These are phyloP conservation scores for Xylariomycetidae sp. DNA, from an alignment of 2,329 filamentous ascomycete genomes.

Conservation along the genomic window DNA sequence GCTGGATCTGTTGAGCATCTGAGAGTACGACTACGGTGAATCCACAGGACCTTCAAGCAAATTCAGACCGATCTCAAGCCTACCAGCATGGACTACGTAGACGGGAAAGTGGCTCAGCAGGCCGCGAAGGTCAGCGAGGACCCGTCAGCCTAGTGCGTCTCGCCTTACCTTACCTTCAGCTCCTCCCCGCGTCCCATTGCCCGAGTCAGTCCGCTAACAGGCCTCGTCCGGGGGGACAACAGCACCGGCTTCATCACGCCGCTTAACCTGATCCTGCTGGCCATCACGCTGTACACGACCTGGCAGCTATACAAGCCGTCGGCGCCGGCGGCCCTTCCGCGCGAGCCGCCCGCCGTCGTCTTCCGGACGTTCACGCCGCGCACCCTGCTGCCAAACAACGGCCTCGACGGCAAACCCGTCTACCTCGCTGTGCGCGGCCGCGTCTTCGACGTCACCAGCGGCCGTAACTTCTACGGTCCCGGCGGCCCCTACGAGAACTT, in stretches of 20 bases:
- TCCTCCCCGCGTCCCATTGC: too few relatives aligned
- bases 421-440: conserved; percentile 87
- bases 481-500: conserved; percentile 96
- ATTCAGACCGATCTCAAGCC: neutral
- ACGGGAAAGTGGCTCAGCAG: conserved; percentile 49
- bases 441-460: conserved; percentile 83
- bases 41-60: conserved; percentile 1
- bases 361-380: conserved; percentile 68
- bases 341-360: conserved; percentile 51
- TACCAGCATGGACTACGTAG: conserved; percentile 48
- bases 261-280: conserved; percentile 55
- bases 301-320: conserved; percentile 50
- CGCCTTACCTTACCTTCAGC: too few relatives aligned
- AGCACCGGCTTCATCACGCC: conserved; percentile 49
- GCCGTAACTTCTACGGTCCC: conserved; percentile 92
- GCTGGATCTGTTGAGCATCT: too few relatives aligned
- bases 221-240: too few relatives aligned
- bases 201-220: too few relatives aligned
- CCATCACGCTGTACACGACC: conserved; percentile 50
- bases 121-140: conserved; percentile 34
- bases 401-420: conserved; percentile 65
- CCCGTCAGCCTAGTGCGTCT: too few relatives aligned
- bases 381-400: conserved; percentile 82
- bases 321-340: conserved; percentile 40
- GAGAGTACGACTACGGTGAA: neutral